Base-by-base conservation (phyloP, 331 rosid species). In the Malus hybrid region DNA sequence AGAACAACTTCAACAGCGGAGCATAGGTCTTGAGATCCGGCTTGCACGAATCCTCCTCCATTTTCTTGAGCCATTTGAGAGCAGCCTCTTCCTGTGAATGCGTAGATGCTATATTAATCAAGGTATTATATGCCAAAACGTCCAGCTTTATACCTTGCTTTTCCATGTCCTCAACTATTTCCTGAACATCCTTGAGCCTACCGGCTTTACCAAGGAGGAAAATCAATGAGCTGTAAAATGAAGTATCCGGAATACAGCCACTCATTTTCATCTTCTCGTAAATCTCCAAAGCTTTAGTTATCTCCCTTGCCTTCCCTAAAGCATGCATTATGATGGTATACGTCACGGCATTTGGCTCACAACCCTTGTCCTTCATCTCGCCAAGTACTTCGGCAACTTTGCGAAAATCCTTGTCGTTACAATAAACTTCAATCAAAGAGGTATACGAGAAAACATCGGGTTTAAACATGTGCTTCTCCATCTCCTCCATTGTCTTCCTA, bases 1-100 rank as follows among this genome's bases (percentile, higher is more conserved):
- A 85, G 80, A 91, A 91, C 90, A 94, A 86, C 89, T 90, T 94
- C 81, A 94, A 70, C 83, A 94, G 83, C 0, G 96, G 93, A 74
- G 86, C 87, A 50, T 92, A 94, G 18, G 97, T 94, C 81, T 77
- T 75, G 10, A 87, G 59, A 6, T 76, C 79, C 0, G 93, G 96
- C 80, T 86, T 85, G 86, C 87, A 85, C 1, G 76, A 75, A 12
- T 76, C 76, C 34, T 91, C 95, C 82, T 81, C 97, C 95, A 94
- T 91, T 79, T 87, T 89, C 85, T 82, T 85, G 10, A 93, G 93
- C 90, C 90, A 78, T 77, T 85, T 83, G 34, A 93, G 90, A 33
- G 99, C 97, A 27, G 76, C 65, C 92, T 94, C 96, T 82, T 94
- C 99, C 76, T 72, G 82, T 5, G 85, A 85, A 85, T 85, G 90